Evolutionary conservation across 1,284 basidiomycete species (phyloP).

Genomic region (Rhizoctonia solani): DNA sequence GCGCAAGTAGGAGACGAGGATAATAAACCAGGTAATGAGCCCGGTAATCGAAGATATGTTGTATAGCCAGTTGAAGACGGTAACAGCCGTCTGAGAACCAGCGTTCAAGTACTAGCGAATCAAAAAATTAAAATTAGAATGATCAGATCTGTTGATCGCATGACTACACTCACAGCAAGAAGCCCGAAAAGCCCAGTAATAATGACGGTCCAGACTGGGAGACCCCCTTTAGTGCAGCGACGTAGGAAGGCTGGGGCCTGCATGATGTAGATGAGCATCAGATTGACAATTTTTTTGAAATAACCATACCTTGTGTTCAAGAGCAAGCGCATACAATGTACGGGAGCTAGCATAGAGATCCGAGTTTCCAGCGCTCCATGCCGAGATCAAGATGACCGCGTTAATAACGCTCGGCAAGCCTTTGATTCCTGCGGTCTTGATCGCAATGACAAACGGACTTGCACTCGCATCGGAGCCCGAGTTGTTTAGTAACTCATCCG

Average conservation of each 20-base stretch:
- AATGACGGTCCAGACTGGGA: conserved; percentile 54
- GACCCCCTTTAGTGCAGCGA: conserved; percentile 64
- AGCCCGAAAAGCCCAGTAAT: conserved; percentile 48
- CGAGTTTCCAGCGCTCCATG: conserved; percentile 61
- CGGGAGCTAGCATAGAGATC: conserved; percentile 68
- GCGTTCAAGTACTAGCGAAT: conserved; percentile 46
- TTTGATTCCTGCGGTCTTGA: conserved; percentile 60
- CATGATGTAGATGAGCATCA: no score
- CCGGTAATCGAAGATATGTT: conserved; percentile 72
- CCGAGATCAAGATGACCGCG: conserved; percentile 67
- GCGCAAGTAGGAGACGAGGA: conserved; percentile 48
- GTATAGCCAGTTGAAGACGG: conserved; percentile 54
- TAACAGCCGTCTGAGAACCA: conserved; percentile 36
- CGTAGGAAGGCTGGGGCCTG: no score
- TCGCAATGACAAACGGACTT: conserved; percentile 60
- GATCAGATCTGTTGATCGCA: background rate
- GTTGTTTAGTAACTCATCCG: conserved; percentile 40
- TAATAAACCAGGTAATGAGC: conserved; percentile 60
- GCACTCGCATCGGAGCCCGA: conserved; percentile 38
- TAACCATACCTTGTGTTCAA: conserved; percentile 52
- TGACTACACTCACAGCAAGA: conserved; percentile 46
- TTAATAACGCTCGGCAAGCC: conserved; percentile 61
- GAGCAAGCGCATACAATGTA: conserved; percentile 52
- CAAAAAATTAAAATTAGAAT: background rate
- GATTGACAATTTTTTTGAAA: conserved; percentile 58